Percentiles rank a stretch among this genome's conserved stretches.
phyloP scores from a whole-genome alignment of 2,329 filamentous ascomycete species.

The Fusarium sacchari region DNA sequence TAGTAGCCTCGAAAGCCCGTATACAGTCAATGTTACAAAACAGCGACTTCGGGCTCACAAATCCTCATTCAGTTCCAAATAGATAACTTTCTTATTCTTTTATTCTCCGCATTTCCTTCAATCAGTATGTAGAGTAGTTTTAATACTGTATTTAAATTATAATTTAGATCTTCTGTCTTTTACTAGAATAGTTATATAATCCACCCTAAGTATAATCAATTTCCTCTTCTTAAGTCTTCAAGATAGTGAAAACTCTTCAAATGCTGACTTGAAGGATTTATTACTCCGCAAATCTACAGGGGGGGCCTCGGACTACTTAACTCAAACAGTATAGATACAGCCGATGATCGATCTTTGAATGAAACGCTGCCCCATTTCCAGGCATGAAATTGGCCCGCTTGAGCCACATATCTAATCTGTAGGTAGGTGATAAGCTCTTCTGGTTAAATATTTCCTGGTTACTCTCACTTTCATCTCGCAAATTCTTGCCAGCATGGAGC shows the following conservation, averaged over 20 bases:
- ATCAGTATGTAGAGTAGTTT: too few relatives aligned
- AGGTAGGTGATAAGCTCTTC: not conserved
- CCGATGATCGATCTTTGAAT: not conserved
- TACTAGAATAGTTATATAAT: too few relatives aligned
- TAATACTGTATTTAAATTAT: too few relatives aligned
- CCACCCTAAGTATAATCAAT: not conserved
- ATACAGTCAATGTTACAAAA: too few relatives aligned
- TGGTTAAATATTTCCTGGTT: not conserved
- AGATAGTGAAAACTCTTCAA: not conserved
- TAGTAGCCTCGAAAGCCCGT: not conserved
- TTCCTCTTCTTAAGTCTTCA: fast-evolving
- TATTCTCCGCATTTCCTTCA: too few relatives aligned
- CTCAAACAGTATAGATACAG: conserved; percentile 2
- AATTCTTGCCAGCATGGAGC: not conserved
- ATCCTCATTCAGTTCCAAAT: too few relatives aligned
- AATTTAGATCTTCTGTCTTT: too few relatives aligned
- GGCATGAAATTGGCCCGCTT: not conserved
- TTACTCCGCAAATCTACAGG: not conserved
- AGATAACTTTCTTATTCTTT: too few relatives aligned
- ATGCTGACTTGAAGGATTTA: not conserved
- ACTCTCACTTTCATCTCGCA: too few relatives aligned
- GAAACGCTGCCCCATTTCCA: not conserved
- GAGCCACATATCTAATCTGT: not conserved
- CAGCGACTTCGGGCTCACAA: too few relatives aligned
- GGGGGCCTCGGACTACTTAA: not conserved